Evolutionary conservation across 495 filamentous ascomycete species (phyloP), one percentile per base, ranked within the genome.

Genomic region (Hypoxylon cercidicola): DNA sequence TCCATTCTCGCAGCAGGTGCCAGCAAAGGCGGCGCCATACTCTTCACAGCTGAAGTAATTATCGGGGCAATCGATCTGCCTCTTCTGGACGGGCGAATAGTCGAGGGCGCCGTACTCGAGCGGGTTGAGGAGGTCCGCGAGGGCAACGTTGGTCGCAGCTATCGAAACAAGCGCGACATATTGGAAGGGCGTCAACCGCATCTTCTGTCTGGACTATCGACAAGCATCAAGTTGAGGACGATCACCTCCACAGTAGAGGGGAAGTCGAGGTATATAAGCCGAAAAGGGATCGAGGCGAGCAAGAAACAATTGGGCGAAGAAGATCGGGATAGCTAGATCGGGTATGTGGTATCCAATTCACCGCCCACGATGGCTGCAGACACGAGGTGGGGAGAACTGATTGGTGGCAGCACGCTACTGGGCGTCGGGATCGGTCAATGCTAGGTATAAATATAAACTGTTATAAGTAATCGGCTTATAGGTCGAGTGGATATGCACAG

Each of bases 31-130:
- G 20, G 69, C 39, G 8, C 79, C 79, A 19, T 69, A 49, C 55
- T 74, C 58, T 13, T 78, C 72, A 65, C 80, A 82, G 49, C 77
- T 81, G 61, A 72, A 81, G 51, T 76, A 81, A 61, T 81, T 69
- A 37, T 72, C 64, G 4, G 71, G 71, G 41, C 71, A 73, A 12
- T 45, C 40, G 30, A 69, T n/a, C n/a, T 57, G 55, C 45, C 69
- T 69, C 56, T 43, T 57, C 0, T 53, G 60, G 10, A 69, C 56
- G 13, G 71, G 61, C 2, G 64, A 62, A 32, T 56, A 73, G 20
- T 69, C 39, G 41, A 64, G 59, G 1, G 61, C 46, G 19, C 64
- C 61, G 43, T 69, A 73, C 41, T 48, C 55, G 45, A 71, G 59
- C 12, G 68, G 71, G 19, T 73, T 62, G 56, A 69, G 55, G 7